These are phyloP conservation scores for Carex arenaria DNA, from an alignment of 202 grass and related monocot genomes.

Conservation along the genomic window DNA sequence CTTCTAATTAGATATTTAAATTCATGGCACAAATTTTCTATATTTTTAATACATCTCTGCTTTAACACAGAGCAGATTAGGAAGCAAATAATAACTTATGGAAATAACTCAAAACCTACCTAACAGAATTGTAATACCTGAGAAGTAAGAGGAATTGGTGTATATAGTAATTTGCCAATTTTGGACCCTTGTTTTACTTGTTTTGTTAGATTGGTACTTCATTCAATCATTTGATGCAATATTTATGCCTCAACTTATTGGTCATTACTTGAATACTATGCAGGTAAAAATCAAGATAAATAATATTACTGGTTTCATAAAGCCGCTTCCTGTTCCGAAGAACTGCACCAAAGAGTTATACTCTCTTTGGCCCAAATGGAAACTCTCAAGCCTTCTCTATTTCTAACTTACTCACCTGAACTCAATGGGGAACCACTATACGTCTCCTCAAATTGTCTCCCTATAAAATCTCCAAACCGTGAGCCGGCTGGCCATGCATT, in stretches of 20 bases:
- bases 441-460: constrained; percentile 74
- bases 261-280: background rate
- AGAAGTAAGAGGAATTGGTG: background rate
- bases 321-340: background rate
- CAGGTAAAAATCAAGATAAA: constrained; percentile 9
- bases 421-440: constrained; percentile 62
- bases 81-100: background rate
- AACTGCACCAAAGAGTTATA: background rate
- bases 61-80: background rate
- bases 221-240: background rate
- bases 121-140: background rate
- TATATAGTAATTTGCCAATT: background rate
- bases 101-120: background rate
- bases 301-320: background rate
- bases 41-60: background rate
- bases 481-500: constrained; percentile 92
- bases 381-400: constrained; percentile 31
- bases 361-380: constrained; percentile 41
- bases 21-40: background rate
- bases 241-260: background rate
- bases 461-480: constrained; percentile 72
- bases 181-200: background rate
- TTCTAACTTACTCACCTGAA: constrained; percentile 72
- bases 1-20: background rate
- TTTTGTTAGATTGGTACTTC: background rate